phyloP scores from a whole-genome alignment of 2,329 filamentous ascomycete species.

The Talaromyces sp. region DNA sequence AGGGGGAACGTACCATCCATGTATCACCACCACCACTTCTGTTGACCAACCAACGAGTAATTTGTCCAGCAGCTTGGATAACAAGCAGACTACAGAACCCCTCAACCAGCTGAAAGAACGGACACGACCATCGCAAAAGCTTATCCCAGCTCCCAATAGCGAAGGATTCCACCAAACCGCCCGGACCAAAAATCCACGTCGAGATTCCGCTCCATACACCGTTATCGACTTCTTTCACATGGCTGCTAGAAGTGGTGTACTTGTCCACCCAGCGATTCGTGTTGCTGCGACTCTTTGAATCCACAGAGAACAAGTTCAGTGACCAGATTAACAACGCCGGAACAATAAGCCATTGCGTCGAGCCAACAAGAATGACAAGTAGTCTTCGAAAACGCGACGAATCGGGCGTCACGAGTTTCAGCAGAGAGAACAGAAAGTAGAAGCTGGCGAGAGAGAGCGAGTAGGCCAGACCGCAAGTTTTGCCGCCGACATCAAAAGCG shows the following conservation, averaged over 20 bases:
- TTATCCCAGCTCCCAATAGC: conserved; percentile 87
- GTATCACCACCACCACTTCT: conserved; percentile 81
- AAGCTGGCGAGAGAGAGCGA: conserved; percentile 84
- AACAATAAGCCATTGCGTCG: conserved; percentile 82
- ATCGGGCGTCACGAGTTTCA: conserved; percentile 77
- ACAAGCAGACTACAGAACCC: conserved; percentile 95
- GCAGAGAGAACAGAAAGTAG: conserved; percentile 81
- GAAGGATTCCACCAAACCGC: conserved; percentile 73
- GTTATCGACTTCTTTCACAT: neutral
- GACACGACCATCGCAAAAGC: conserved; percentile 81
- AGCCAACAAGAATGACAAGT: conserved; percentile 64
- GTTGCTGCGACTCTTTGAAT: conserved; percentile 59
- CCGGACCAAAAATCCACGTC: conserved; percentile 85
- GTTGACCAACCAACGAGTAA: conserved; percentile 93
- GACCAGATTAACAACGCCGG: conserved; percentile 89
- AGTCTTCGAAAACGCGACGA: conserved; percentile 70
- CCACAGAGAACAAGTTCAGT: conserved; percentile 89
- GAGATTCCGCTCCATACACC: conserved; percentile 52
- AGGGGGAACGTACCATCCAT: conserved; percentile 78
- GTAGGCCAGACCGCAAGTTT: conserved; percentile 89
- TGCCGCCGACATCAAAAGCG: conserved; percentile 94
- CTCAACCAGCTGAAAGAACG: conserved; percentile 89
- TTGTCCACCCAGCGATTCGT: conserved; percentile 71
- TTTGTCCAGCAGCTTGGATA: conserved; percentile 90
- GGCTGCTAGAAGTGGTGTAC: conserved; percentile 40